Evolutionary conservation across 2,329 filamentous ascomycete species (phyloP).

Genomic region (Pseudocercospora vitis): DNA sequence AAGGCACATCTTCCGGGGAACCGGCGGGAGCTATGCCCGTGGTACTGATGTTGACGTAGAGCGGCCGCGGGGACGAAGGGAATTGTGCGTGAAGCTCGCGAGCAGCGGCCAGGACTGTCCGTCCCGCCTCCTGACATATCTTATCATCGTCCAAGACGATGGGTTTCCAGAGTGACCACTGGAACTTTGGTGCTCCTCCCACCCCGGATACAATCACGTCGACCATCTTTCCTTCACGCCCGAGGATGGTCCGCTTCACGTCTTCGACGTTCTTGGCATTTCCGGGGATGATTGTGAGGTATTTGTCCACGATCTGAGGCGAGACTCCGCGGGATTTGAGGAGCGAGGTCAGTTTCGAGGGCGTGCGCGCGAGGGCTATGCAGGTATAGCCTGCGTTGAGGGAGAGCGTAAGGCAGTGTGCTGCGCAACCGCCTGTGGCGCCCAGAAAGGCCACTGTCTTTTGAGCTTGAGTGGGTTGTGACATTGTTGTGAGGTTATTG

Average conservation of each 20-base stretch:
- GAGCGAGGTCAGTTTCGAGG: conserved; percentile 49
- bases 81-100: conserved; percentile 25
- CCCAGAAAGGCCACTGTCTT: conserved; percentile 53
- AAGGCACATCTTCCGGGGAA: conserved; percentile 40
- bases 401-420: conserved; percentile 44
- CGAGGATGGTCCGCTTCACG: conserved; percentile 42
- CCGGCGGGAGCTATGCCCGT: conserved; percentile 40
- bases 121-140: conserved; percentile 39
- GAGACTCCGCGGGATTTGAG: conserved; percentile 45
- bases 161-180: conserved; percentile 31
- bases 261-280: conserved; percentile 46
- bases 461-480: too few relatives aligned
- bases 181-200: conserved; percentile 39
- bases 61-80: too few relatives aligned
- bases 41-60: conserved; percentile 40
- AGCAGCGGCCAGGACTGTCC: conserved; percentile 37
- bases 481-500: conserved; percentile 8
- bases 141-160: conserved; percentile 38
- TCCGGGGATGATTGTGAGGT: conserved; percentile 52
- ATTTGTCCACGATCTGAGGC: conserved; percentile 35
- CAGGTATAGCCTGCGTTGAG: conserved; percentile 46
- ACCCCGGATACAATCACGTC: conserved; percentile 52
- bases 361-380: conserved; percentile 52
- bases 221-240: conserved; percentile 34
- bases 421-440: conserved; percentile 52